Evolutionary conservation across 257 asterid species (phyloP), one percentile per base, ranked within the genome.

Genomic region (Solanum neorickii): DNA sequence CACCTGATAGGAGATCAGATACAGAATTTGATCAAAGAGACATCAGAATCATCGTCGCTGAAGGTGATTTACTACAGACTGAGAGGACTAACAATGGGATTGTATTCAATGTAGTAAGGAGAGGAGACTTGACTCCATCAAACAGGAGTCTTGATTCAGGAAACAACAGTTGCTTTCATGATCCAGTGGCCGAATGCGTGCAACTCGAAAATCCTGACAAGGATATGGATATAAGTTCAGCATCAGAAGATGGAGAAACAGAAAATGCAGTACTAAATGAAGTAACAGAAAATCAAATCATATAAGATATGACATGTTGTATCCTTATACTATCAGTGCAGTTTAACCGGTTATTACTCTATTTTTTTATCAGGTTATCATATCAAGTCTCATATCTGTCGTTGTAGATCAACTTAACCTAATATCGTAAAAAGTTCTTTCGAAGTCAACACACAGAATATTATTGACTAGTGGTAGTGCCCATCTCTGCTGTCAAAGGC

Each of bases 41-140:
- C 44, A 8, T 29, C 1, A 86, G 88, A 91, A 94, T 95, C 59
- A 88, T 88, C 90, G 93, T 97, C 39, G 86, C 91, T 0, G 98
- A 97, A 89, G 99, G 99, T 20, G 98, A 95, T 66, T 90, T 95
- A 3, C 86, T 97, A 88, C 99, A 95, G 91, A 93, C 98, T 0
- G 98, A 94, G n/a, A 90, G 96, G 83, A 89, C 92, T n/a, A 92
- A 88, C 47, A 93, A 94, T 18, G 98, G 99, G 21, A 97, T 97
- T 88, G 94, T 95, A 69, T 94, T 97, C 84, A 97, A 94, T 27
- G 94, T 97, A 37, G 98, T 97, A 80, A 94, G 92, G 91, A 95
- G 91, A 87, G 98, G 93, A 27, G 94, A 59, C 46, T 35, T 96
- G 91, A 91, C 98, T 7, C 95, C 99, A 0, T 89, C 98, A 42